Base-by-base conservation (phyloP, 306 rosid genomes). In the Gynostemma pentaphyllum region DNA sequence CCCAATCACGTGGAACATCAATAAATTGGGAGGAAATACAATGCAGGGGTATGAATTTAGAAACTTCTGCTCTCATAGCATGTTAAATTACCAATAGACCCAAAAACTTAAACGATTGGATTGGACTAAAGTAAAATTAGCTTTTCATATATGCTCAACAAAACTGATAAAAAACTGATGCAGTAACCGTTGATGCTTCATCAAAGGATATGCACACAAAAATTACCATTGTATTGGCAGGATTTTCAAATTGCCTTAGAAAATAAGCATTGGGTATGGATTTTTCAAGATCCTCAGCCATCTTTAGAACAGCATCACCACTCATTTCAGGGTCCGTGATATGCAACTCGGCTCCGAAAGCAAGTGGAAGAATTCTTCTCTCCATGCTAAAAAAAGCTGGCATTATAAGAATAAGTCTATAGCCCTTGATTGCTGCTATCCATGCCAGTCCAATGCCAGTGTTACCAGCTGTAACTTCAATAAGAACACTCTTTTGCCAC, bases 391-490 rank as follows among this genome's bases (percentile, higher is more conserved):
- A 50, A 19, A 66, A 70, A 54, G 95, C 49, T 24, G 86, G 94
- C 88, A 87, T 84, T 70, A 51, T 7, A 37, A 81, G 71, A 42
- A 74, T 21, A 47, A 87, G 68, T 67, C 78, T 90, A 74, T 90
- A 87, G 42, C 90, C 94, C 73, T 71, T 84, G 56, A 70, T 34
- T 29, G 86, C 97, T 72, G 83, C 95, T 36, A 90, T 65, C 68
- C 61, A 79, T 16, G 94, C 94, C 78, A 90, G 69, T 9, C 82
- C 94, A 70, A 90, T 85, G 64, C 97, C 97, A 0, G 94, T 90
- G 68, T 87, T 90, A 39, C 95, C 95, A 48, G 88, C 45, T 2
- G 95, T 90, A 5, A 78, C 21, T 88, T 90, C 95, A 59, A 87
- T 56, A 22, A 87, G 83, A 46, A 80, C 74, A 66, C 83, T 80